Evolutionary conservation across 345 rosid species (phyloP).

Genomic region (Eucalyptus regnans): DNA sequence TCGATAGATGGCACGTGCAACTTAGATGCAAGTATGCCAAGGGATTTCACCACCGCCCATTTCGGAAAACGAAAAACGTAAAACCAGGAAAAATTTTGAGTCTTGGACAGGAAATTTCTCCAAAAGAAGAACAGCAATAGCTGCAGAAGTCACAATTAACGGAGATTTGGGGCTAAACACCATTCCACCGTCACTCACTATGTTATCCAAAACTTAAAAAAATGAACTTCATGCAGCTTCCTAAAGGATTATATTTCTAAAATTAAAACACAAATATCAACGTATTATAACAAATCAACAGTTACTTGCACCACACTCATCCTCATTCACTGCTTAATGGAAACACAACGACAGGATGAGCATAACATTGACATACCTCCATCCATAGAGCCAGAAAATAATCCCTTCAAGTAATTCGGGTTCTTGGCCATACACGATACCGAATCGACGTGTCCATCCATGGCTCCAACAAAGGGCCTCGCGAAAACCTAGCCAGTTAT

Average conservation of each 20-base stretch:
- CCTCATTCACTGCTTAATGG: not conserved
- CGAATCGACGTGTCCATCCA: slow-evolving; percentile 90
- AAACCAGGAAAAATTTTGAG: not conserved
- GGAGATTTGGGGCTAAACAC: not conserved
- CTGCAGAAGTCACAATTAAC: not conserved
- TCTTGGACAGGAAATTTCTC: not conserved
- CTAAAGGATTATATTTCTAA: not conserved
- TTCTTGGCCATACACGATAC: slow-evolving; percentile 94
- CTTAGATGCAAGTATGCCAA: not conserved
- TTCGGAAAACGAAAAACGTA: not conserved
- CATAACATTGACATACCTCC: slow-evolving; percentile 42
- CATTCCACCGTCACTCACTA: not conserved
- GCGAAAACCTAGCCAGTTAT: slow-evolving; percentile 57
- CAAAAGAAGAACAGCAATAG: not conserved
- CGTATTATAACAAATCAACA: not conserved
- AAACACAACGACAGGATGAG: not conserved
- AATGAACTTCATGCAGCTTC: not conserved
- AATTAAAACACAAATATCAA: not conserved
- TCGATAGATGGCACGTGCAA: not conserved
- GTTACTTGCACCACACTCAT: not conserved
- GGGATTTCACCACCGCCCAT: not conserved
- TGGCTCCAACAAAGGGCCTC: slow-evolving; percentile 85
- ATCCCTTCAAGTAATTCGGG: slow-evolving; percentile 70
- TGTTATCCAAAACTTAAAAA: not conserved
- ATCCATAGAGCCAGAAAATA: slow-evolving; percentile 93